Conservation (phyloP, 257 asterid genomes). For the Capsicum pubescens region DNA sequence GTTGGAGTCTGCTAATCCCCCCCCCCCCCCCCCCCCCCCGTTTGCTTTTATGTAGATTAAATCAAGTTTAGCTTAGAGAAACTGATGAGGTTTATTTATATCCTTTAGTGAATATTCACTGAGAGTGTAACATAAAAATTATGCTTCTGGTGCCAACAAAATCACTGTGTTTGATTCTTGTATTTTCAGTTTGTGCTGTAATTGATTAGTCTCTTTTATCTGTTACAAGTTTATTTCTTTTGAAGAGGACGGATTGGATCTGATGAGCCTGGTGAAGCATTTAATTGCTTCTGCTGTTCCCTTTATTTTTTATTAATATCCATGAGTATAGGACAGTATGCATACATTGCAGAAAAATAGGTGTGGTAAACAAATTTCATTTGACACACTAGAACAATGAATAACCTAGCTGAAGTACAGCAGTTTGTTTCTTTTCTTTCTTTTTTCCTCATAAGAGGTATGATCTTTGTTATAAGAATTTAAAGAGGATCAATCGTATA, state of each 20-base stretch:
- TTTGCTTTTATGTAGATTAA: neutral
- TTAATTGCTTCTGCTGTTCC: neutral
- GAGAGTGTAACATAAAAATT: neutral
- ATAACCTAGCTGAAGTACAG: neutral
- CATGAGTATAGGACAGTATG: neutral
- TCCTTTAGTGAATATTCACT: neutral
- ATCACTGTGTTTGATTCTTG: neutral
- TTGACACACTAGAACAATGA: neutral
- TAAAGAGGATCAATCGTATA: neutral
- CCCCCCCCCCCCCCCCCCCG: too few relatives aligned
- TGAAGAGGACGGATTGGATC: neutral
- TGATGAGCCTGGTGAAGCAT: neutral
- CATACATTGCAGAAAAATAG: neutral
- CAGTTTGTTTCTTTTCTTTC: neutral
- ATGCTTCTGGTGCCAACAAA: neutral
- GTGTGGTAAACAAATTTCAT: neutral
- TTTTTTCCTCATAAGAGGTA: too few relatives aligned
- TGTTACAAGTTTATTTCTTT: neutral
- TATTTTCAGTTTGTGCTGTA: neutral
- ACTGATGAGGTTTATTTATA: neutral
- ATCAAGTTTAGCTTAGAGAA: neutral
- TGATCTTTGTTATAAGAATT: neutral
- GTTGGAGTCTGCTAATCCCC: slow-evolving; percentile 14
- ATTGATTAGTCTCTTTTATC: neutral
- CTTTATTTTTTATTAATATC: too few relatives aligned